Evolutionary conservation across 441 rosid genomes (phyloP).

Genomic region (Capsella rubella): DNA sequence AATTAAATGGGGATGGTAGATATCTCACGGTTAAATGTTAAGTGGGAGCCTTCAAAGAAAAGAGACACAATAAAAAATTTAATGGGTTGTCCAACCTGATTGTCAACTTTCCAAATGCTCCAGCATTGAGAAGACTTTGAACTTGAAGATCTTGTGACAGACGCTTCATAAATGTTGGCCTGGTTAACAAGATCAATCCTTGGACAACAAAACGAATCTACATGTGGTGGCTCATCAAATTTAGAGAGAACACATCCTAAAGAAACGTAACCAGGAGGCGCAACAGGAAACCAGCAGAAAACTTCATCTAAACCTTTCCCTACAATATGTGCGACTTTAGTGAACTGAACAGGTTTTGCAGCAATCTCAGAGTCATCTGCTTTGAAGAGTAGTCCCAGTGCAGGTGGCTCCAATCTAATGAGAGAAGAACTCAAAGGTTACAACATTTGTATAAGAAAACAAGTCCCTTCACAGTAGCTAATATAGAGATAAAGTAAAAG

Average conservation of each 20-base stretch:
- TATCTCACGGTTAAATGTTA: conserved; percentile 20
- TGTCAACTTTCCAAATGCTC: conserved; percentile 99
- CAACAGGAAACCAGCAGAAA: conserved; percentile 98
- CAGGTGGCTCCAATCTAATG: conserved; percentile 92
- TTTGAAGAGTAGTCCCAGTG: conserved; percentile 84
- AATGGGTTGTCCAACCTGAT: conserved; percentile 70
- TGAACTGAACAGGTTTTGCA: conserved; percentile 92
- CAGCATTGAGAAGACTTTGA: conserved; percentile 86
- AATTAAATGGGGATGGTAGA: conserved; percentile 7
- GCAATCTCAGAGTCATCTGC: conserved; percentile 80
- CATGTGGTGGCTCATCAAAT: conserved; percentile 75
- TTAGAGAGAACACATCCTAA: conserved; percentile 91
- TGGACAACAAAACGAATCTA: conserved; percentile 86
- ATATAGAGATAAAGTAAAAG: conserved; percentile 12
- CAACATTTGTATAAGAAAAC: conserved; percentile 25
- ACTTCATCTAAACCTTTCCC: conserved; percentile 94
- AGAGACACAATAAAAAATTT: conserved; percentile 23
- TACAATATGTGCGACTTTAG: conserved; percentile 82
- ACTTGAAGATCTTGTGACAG: conserved; percentile 82
- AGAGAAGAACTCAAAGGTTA: conserved; percentile 40
- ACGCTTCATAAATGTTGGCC: conserved; percentile 76
- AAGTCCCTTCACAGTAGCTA: conserved; percentile 2
- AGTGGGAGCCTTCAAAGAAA: conserved; percentile 18
- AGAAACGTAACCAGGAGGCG: conserved; percentile 97
- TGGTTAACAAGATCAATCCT: conserved; percentile 95